Conservation (phyloP, 192 early-diverging fungal genomes). For the Spizellomyces punctatus region DNA sequence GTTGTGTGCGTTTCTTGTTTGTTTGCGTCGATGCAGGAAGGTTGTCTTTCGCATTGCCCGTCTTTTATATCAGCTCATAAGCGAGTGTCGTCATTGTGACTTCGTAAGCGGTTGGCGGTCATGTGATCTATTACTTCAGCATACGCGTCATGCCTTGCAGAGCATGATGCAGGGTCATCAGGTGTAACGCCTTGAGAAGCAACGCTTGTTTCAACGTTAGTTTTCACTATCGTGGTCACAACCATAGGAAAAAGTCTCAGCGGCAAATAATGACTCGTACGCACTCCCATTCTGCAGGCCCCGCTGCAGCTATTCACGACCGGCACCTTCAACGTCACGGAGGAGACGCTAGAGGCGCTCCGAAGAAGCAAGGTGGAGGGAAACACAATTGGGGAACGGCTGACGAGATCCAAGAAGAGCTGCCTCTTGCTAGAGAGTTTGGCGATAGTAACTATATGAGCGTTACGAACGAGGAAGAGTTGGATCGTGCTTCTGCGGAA, state of each 20-base stretch:
- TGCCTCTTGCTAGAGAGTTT: constrained; percentile 1
- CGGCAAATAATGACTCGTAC: not conserved
- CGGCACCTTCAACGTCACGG: not conserved
- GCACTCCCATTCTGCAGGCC: not conserved
- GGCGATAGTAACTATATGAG: not conserved
- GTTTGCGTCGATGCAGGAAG: not conserved
- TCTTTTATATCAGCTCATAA: not conserved
- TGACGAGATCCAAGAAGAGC: not conserved
- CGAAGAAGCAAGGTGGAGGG: constrained; percentile 6
- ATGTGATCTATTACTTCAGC: not conserved
- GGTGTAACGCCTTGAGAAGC: not conserved
- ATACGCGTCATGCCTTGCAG: not conserved
- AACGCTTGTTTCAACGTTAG: not conserved
- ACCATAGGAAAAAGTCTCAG: not conserved
- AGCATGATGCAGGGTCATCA: not conserved
- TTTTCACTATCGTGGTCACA: not conserved
- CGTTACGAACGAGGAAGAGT: constrained; percentile 1
- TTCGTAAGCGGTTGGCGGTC: not conserved
- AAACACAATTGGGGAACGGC: constrained; percentile 3
- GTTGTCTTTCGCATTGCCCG: not conserved
- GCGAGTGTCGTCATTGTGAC: not conserved
- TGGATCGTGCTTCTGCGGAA: not conserved
- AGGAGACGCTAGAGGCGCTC: not conserved
- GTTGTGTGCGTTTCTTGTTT: not conserved
- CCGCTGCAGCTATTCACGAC: not conserved